These are phyloP conservation scores for Clathrospora elynae DNA, from an alignment of 2,329 filamentous ascomycete species.

Conservation along the genomic window DNA sequence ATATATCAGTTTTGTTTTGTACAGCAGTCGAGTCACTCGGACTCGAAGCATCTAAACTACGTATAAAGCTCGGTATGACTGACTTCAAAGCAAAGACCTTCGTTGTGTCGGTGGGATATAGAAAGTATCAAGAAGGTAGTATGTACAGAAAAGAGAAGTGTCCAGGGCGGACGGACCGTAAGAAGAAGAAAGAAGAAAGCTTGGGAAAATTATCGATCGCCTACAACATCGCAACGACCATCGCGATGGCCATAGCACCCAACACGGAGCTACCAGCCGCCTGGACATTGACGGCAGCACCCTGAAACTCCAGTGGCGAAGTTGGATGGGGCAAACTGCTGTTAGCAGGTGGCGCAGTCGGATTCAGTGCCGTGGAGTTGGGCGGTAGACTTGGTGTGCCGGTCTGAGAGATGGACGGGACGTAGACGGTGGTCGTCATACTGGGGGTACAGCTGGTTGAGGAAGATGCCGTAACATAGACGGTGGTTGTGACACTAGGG, in stretches of 20 bases:
- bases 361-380: constrained; percentile 18
- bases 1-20: too few species aligned
- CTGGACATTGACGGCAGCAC: constrained; percentile 28
- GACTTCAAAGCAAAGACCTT: too few species aligned
- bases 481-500: constrained; percentile 6
- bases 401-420: constrained; percentile 19
- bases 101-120: too few species aligned
- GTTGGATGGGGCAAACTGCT: constrained; percentile 24
- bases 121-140: too few species aligned
- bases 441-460: constrained; percentile 23
- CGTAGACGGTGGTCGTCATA: constrained; percentile 35
- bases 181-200: constrained; percentile 16
- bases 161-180: background rate
- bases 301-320: constrained; percentile 28
- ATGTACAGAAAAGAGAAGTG: constrained; percentile 5
- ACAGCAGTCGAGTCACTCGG: too few species aligned
- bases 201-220: background rate
- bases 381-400: constrained; percentile 17
- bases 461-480: constrained; percentile 3
- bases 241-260: constrained; percentile 24
- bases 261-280: constrained; percentile 25
- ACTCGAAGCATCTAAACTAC: too few species aligned
- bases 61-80: too few species aligned
- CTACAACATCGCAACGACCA: constrained; percentile 32
- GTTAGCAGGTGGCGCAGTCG: constrained; percentile 31